A percentile compares a stretch with the other conserved stretches of the same genome.
Conservation (phyloP, 2,329 filamentous ascomycete genomes). For the Calonectria hongkongensis region DNA sequence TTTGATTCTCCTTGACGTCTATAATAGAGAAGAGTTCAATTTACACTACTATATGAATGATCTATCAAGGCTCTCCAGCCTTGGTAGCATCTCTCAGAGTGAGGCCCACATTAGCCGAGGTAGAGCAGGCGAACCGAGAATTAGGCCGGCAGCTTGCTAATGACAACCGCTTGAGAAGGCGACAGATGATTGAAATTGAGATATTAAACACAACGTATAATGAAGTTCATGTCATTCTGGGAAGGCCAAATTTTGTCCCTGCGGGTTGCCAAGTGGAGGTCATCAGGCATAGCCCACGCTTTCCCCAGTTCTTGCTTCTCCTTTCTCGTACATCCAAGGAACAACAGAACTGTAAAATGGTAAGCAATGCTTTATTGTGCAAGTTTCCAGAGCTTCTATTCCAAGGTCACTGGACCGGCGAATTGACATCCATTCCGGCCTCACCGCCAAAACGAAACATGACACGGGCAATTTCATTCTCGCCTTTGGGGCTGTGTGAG, state of each 20-base stretch:
- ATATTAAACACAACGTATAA: no score
- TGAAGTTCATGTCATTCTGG: no score
- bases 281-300: not conserved
- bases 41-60: not conserved
- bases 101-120: conserved; percentile 16
- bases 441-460: not conserved
- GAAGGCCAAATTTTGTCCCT: not conserved
- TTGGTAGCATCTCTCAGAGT: not conserved
- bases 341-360: not conserved
- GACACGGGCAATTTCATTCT: not conserved
- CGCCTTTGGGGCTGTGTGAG: not conserved
- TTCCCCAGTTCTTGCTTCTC: not conserved
- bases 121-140: not conserved
- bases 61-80: not conserved
- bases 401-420: not conserved
- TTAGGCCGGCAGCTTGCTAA: not conserved
- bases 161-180: not conserved
- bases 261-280: not conserved
- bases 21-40: not conserved
- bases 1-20: not conserved
- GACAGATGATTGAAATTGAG: not conserved
- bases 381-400: not conserved
- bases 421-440: not conserved
- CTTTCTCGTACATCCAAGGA: not conserved
- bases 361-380: not conserved